A percentile compares a stretch with the other conserved stretches of the same genome.
These are phyloP conservation scores for Podospora pseudocomata DNA, from an alignment of 495 filamentous ascomycete species.

Conservation along the genomic window DNA sequence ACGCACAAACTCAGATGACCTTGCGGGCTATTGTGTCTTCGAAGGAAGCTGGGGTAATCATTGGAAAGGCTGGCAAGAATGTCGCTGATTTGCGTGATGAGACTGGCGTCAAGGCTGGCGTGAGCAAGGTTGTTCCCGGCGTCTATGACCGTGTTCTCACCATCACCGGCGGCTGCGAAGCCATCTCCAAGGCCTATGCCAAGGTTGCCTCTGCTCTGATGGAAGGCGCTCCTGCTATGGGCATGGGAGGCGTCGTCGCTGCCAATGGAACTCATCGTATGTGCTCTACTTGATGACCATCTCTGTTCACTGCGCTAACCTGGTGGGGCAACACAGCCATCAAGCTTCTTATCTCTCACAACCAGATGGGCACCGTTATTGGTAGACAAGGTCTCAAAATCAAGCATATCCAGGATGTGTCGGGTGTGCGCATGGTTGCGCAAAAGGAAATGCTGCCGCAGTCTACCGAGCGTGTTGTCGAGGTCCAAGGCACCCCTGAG, in stretches of 20 bases:
- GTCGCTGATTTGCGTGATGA: slow-evolving; percentile 95
- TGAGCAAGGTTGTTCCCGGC: slow-evolving; percentile 96
- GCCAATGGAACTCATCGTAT: slow-evolving; percentile 91
- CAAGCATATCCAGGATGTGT: slow-evolving; percentile 97
- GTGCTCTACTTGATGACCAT: slow-evolving; percentile 27
- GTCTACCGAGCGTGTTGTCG: slow-evolving; percentile 97
- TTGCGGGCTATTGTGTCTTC: slow-evolving; percentile 96
- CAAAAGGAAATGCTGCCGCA: slow-evolving; percentile 99
- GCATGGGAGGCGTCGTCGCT: slow-evolving; percentile 84
- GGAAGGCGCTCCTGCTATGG: slow-evolving; percentile 89
- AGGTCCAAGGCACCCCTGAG: slow-evolving; percentile 88
- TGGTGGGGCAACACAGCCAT: slow-evolving; percentile 57
- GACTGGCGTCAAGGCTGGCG: slow-evolving; percentile 94
- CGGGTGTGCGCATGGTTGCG: slow-evolving; percentile 96
- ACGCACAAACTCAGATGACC: slow-evolving; percentile 83
- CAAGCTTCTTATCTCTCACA: slow-evolving; percentile 96
- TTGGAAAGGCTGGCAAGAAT: slow-evolving; percentile 97
- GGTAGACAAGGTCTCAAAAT: slow-evolving; percentile 95
- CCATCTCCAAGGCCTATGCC: slow-evolving; percentile 85
- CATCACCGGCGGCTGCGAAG: slow-evolving; percentile 81
- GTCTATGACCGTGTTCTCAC: slow-evolving; percentile 96
- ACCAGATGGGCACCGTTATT: slow-evolving; percentile 99
- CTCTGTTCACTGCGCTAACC: slow-evolving; percentile 24
- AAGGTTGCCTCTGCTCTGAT: slow-evolving; percentile 87
- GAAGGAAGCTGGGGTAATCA: slow-evolving; percentile 97